phyloP scores from a whole-genome alignment of 169 alveolate species.

The Theileria equi region DNA sequence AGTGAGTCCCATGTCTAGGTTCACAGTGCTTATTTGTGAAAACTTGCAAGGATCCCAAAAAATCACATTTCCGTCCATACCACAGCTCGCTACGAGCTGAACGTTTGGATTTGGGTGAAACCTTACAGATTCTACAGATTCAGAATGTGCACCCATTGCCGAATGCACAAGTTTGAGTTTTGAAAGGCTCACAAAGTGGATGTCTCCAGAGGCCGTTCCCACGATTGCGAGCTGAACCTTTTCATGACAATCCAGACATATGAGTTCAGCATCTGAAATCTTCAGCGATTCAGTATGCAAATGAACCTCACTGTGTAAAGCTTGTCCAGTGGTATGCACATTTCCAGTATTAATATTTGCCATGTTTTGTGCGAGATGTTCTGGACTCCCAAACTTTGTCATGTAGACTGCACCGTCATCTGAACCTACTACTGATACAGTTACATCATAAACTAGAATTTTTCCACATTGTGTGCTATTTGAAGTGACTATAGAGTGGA shows the following conservation, averaged over 20 bases:
- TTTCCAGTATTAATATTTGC: conserved; percentile 15
- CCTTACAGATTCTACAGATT: conserved; percentile 40
- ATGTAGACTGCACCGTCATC: conserved; percentile 29
- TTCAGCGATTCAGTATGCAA: no score
- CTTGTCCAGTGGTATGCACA: no score
- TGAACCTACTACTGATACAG: conserved; percentile 27
- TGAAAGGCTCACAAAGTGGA: conserved; percentile 22
- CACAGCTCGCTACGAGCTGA: conserved; percentile 35
- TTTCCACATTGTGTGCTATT: conserved; percentile 28
- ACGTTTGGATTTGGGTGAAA: conserved; percentile 3
- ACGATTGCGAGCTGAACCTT: conserved; percentile 29
- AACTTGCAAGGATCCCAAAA: conserved; percentile 39
- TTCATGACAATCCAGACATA: conserved; percentile 44
- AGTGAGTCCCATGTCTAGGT: conserved; percentile 21
- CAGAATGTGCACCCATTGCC: conserved; percentile 22
- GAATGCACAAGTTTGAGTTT: conserved; percentile 8
- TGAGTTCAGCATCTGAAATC: no score
- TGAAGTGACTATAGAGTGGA: no score
- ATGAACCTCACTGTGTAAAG: no score
- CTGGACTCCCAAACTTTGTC: background rate
- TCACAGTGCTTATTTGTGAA: conserved; percentile 5
- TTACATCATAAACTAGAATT: conserved; percentile 5
- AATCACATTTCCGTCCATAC: conserved; percentile 33
- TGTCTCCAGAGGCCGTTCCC: conserved; percentile 15
- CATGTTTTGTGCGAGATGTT: conserved; percentile 4